Conservation (phyloP, 2,329 filamentous ascomycete genomes). For the Clathrospora elynae region DNA sequence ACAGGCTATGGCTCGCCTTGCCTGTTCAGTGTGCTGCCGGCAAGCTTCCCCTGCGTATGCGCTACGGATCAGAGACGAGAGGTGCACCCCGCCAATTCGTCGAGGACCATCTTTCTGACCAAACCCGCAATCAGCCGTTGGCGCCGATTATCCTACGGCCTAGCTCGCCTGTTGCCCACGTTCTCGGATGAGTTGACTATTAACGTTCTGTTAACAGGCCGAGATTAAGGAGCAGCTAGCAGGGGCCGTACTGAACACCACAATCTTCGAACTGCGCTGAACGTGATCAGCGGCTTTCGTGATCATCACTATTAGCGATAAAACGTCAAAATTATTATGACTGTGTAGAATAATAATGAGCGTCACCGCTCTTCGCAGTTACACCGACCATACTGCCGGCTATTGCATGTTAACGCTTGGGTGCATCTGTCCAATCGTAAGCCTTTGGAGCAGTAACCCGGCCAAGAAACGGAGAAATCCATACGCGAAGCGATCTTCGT, state of each 20-base stretch:
- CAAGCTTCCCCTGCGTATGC: constrained; percentile 37
- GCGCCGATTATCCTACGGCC: constrained; percentile 28
- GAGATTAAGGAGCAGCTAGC: constrained; percentile 48
- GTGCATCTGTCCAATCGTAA: constrained; percentile 18
- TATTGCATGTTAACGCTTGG: constrained; percentile 14
- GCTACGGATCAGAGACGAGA: constrained; percentile 31
- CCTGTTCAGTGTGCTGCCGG: constrained; percentile 27
- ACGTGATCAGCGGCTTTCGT: constrained; percentile 24
- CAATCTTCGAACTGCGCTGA: constrained; percentile 16
- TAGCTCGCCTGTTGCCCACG: constrained; percentile 32
- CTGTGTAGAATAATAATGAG: constrained; percentile 3
- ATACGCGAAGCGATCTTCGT: constrained; percentile 19
- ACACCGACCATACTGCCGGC: constrained; percentile 11
- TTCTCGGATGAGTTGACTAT: constrained; percentile 29
- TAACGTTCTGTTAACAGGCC: constrained; percentile 34
- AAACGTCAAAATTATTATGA: constrained; percentile 10
- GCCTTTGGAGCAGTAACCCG: constrained; percentile 19
- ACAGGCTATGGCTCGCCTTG: constrained; percentile 15
- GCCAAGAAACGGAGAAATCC: constrained; percentile 20
- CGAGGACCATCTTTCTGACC: constrained; percentile 25
- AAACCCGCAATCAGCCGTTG: constrained; percentile 44
- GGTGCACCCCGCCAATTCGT: constrained; percentile 31
- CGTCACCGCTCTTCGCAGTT: constrained; percentile 10
- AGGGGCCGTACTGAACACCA: constrained; percentile 34
- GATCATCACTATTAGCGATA: constrained; percentile 25